These are phyloP conservation scores for Spiromyces aspiralis DNA, from an alignment of 371 early-diverging fungal genomes.

Conservation along the genomic window DNA sequence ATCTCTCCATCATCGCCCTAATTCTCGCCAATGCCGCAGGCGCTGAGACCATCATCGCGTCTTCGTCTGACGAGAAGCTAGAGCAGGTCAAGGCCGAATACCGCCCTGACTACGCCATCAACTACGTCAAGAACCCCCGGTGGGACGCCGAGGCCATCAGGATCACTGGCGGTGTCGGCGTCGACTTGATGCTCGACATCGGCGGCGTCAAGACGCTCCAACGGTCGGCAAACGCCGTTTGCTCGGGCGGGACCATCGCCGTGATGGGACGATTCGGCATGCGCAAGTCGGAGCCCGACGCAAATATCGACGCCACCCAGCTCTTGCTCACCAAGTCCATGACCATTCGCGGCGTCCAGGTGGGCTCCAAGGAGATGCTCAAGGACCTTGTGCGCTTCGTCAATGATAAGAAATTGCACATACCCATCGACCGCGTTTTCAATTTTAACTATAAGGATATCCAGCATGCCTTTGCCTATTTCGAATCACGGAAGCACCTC, in stretches of 20 bases:
- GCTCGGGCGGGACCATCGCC: background rate
- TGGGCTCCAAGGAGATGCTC: background rate
- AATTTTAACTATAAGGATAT: background rate
- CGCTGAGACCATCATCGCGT: conserved; percentile 11
- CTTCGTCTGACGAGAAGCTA: conserved; percentile 13
- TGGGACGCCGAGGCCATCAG: background rate
- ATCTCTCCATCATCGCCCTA: background rate
- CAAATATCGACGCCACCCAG: background rate
- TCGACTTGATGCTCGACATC: background rate
- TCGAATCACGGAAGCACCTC: conserved; percentile 3
- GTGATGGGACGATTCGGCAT: background rate
- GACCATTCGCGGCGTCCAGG: background rate
- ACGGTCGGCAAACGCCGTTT: background rate
- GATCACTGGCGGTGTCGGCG: background rate
- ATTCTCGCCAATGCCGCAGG: conserved; percentile 15
- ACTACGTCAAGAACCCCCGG: conserved; percentile 1
- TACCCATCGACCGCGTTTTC: background rate
- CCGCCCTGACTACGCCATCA: conserved; percentile 9
- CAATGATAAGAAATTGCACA: background rate
- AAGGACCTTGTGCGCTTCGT: background rate
- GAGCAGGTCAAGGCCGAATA: conserved; percentile 8
- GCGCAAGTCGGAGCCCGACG: background rate
- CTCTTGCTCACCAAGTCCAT: background rate
- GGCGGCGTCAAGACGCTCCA: background rate
- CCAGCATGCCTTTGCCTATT: conserved; percentile 3